phyloP scores from a whole-genome alignment of 345 rosid genomes.

The Populus deltoides region DNA sequence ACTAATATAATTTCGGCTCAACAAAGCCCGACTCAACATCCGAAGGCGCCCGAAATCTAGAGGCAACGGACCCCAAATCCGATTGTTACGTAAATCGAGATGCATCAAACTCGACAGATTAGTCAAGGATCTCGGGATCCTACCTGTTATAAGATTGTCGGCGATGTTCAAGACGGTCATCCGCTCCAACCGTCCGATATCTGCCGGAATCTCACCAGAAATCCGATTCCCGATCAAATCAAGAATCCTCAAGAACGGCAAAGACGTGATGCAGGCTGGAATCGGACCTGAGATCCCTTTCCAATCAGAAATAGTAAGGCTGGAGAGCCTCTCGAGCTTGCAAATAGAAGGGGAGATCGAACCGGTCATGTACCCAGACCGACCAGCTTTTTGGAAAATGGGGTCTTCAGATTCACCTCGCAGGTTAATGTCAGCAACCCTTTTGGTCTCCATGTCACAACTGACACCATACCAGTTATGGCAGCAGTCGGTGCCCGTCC shows the following conservation, averaged over 20 bases:
- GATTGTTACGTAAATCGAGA: constrained; percentile 69
- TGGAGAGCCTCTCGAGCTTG: constrained; percentile 56
- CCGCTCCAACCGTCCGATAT: constrained; percentile 56
- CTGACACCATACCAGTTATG: constrained; percentile 84
- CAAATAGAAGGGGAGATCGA: constrained; percentile 62
- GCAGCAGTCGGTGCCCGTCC: constrained; percentile 87
- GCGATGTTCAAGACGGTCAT: constrained; percentile 74
- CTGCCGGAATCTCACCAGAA: constrained; percentile 57
- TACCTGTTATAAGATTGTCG: constrained; percentile 67
- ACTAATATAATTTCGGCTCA: constrained; percentile 56
- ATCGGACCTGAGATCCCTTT: constrained; percentile 82
- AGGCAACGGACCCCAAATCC: constrained; percentile 56
- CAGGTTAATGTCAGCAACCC: constrained; percentile 82
- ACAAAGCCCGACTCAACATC: constrained; percentile 73
- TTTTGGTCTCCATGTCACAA: constrained; percentile 61
- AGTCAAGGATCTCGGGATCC: constrained; percentile 56
- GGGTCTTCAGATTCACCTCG: constrained; percentile 93
- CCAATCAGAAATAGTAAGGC: constrained; percentile 79
- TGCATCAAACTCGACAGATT: constrained; percentile 76
- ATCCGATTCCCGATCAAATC: constrained; percentile 74
- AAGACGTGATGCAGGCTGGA: constrained; percentile 54
- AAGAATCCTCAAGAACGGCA: constrained; percentile 66
- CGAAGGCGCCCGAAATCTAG: constrained; percentile 47
- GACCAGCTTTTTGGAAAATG: constrained; percentile 52
- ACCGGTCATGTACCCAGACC: constrained; percentile 82